These are phyloP conservation scores for Dissophora globulifera DNA, from an alignment of 192 early-diverging fungal species.

Conservation along the genomic window DNA sequence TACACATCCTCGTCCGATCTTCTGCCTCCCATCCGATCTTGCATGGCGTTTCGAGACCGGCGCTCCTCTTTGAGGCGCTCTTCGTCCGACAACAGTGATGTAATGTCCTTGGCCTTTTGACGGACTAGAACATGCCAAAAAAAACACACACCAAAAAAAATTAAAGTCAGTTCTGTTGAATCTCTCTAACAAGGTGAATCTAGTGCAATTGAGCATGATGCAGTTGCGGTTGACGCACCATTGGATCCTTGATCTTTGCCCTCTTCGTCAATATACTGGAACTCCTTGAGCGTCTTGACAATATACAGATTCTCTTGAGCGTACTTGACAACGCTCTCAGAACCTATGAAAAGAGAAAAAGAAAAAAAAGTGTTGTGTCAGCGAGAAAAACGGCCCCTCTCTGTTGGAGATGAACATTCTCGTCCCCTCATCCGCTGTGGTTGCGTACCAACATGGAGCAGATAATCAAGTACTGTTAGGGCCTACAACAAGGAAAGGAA, in stretches of 20 bases:
- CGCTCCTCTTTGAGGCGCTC: slow-evolving; percentile 81
- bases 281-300: slow-evolving; percentile 97
- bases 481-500: slow-evolving; percentile 61
- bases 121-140: slow-evolving; percentile 69
- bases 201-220: too few relatives aligned
- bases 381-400: too few relatives aligned
- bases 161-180: too few relatives aligned
- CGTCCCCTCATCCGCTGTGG: too few relatives aligned
- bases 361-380: slow-evolving; percentile 11
- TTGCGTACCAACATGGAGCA: slow-evolving; percentile 69
- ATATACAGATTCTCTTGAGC: slow-evolving; percentile 90
- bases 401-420: too few relatives aligned
- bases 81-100: slow-evolving; percentile 82
- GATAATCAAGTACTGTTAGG: slow-evolving; percentile 85
- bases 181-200: too few relatives aligned
- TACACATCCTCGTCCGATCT: slow-evolving; percentile 33
- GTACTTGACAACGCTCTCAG: slow-evolving; percentile 88
- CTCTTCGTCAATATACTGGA: slow-evolving; percentile 94
- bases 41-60: slow-evolving; percentile 70
- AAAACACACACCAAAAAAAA: too few relatives aligned
- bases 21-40: slow-evolving; percentile 66
- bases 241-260: slow-evolving; percentile 92
- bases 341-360: slow-evolving; percentile 60
- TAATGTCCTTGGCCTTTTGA: slow-evolving; percentile 92
- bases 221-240: too few relatives aligned